A percentile compares a stretch with the other conserved stretches of the same genome.
Conservation (phyloP, 148 eudicot species). For the Rhododendron williamsianum region DNA sequence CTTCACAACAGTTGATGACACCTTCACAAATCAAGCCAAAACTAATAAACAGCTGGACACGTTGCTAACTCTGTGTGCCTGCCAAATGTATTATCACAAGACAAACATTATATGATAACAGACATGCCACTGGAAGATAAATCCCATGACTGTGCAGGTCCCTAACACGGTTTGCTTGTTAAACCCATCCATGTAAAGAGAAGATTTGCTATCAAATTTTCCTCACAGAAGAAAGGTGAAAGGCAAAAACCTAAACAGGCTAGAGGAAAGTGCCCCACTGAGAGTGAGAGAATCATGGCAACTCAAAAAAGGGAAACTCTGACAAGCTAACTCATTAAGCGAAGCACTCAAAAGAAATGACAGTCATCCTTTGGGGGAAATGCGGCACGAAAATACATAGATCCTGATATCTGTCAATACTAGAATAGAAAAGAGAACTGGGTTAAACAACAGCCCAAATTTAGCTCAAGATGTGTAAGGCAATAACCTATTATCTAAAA, state of each 20-base stretch:
- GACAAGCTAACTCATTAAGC: not conserved
- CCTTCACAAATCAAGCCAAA: not conserved
- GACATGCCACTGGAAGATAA: not conserved
- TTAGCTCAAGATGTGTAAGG: not conserved
- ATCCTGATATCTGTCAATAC: not conserved
- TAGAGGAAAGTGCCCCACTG: not conserved
- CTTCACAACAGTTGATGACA: not conserved
- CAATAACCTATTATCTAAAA: not conserved
- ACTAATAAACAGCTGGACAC: not conserved
- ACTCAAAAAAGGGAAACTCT: not conserved
- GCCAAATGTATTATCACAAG: not conserved
- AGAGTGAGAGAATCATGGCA: not conserved
- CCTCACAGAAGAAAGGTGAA: not conserved
- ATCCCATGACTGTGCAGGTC: not conserved
- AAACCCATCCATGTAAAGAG: not conserved
- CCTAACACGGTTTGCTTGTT: not conserved
- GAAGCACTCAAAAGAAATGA: not conserved
- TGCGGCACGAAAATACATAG: not conserved
- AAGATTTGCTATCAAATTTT: not conserved
- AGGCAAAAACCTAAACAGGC: not conserved
- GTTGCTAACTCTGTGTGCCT: not conserved
- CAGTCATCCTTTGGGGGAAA: not conserved
- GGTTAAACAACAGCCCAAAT: not conserved
- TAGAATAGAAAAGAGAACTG: not conserved
- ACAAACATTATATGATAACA: not conserved